Conservation (phyloP, 2,329 filamentous ascomycete genomes). For the Colletotrichum filicis region DNA sequence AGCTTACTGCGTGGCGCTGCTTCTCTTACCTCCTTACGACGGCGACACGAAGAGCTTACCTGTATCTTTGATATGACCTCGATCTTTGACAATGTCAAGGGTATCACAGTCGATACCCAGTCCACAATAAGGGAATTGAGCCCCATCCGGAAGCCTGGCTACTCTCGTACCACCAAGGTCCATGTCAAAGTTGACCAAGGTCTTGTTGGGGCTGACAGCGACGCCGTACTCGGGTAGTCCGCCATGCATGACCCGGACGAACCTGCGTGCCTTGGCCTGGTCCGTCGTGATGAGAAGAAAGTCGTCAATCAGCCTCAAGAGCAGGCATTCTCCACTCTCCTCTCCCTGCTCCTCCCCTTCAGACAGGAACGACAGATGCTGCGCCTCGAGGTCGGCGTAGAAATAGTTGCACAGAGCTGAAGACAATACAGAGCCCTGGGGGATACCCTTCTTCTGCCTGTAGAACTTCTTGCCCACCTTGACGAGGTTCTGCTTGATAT, state of each 20-base stretch:
- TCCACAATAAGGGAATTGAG: conserved; percentile 90
- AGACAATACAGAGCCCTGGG: conserved; percentile 91
- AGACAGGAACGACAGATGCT: conserved; percentile 74
- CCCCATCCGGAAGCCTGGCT: conserved; percentile 52
- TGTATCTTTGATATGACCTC: conserved; percentile 59
- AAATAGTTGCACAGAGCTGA: conserved; percentile 94
- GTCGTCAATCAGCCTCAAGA: conserved; percentile 90
- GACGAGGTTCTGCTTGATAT: conserved; percentile 87
- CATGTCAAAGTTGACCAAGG: conserved; percentile 84
- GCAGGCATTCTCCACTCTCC: conserved; percentile 61
- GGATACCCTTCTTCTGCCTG: conserved; percentile 88
- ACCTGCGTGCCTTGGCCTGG: conserved; percentile 72
- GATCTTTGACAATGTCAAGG: conserved; percentile 79
- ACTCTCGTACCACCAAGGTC: conserved; percentile 64
- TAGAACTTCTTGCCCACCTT: conserved; percentile 91
- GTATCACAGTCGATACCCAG: conserved; percentile 78
- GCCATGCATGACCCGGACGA: conserved; percentile 82
- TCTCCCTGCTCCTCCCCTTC: conserved; percentile 42
- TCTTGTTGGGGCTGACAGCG: conserved; percentile 80
- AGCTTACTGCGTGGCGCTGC: not conserved
- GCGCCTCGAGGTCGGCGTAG: conserved; percentile 85
- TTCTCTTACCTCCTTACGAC: not conserved
- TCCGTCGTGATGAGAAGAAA: conserved; percentile 88
- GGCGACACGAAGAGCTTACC: conserved; percentile 53
- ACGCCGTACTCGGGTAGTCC: conserved; percentile 87